phyloP scores from a whole-genome alignment of 2,329 filamentous ascomycete genomes.

The Macrophomina pseudophaseolina region DNA sequence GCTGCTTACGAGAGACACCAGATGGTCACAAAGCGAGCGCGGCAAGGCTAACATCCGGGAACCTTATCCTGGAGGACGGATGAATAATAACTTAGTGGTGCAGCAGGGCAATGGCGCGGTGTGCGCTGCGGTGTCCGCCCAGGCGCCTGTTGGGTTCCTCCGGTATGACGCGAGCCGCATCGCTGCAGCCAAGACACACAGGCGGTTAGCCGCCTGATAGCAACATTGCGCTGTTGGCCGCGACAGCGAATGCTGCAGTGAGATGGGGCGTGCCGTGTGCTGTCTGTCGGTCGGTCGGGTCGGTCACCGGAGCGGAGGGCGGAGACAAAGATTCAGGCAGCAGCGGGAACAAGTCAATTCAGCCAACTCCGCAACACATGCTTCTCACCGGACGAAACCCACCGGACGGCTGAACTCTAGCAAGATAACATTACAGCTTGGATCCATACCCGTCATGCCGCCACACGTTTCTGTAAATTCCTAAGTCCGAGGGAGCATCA shows the following conservation, averaged over 20 bases:
- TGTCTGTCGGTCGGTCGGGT: background rate
- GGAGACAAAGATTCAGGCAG: background rate
- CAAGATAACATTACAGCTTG: background rate
- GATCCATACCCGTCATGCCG: no score
- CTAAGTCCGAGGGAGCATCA: no score
- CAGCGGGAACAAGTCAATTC: background rate
- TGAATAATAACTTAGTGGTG: conserved; percentile 7
- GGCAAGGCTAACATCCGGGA: background rate
- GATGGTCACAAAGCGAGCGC: background rate
- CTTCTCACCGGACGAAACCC: conserved; percentile 13
- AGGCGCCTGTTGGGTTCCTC: background rate
- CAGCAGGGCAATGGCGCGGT: background rate
- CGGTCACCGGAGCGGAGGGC: background rate
- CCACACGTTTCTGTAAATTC: background rate
- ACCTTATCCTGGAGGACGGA: background rate
- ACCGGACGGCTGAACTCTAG: conserved; percentile 2
- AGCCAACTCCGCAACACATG: background rate
- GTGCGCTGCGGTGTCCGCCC: background rate
- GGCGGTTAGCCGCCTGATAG: background rate
- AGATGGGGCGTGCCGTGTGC: background rate
- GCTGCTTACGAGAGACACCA: conserved; percentile 14
- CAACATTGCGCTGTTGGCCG: background rate
- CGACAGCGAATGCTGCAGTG: conserved; percentile 2
- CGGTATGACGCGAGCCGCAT: background rate
- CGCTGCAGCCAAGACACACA: conserved; percentile 7